Percentiles rank a stretch among this genome's conserved stretches.
phyloP scores from a whole-genome alignment of 1,284 basidiomycete species.

The Bjerkandera adusta region DNA sequence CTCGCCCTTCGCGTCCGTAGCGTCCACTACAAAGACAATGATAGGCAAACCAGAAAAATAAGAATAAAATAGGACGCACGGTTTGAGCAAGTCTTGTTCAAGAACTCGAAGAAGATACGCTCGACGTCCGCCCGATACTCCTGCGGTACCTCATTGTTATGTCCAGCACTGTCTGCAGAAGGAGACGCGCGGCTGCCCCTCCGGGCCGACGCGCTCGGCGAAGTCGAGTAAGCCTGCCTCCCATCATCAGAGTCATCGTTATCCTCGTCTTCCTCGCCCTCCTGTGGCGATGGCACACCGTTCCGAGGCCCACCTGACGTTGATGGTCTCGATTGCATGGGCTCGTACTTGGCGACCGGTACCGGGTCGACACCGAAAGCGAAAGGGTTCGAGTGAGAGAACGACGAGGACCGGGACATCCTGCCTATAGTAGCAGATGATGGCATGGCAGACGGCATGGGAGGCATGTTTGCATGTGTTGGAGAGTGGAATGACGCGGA shows the following conservation, averaged over 20 bases:
- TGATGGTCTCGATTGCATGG: slow-evolving; percentile 27
- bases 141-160: slow-evolving; percentile 68
- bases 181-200: slow-evolving; percentile 30
- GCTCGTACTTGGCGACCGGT: slow-evolving; percentile 15
- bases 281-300: slow-evolving; percentile 30
- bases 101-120: slow-evolving; percentile 87
- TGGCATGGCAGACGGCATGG: slow-evolving; percentile 19
- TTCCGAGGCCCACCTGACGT: slow-evolving; percentile 29
- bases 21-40: slow-evolving; percentile 66
- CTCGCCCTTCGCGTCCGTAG: slow-evolving; percentile 92
- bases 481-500: slow-evolving; percentile 15
- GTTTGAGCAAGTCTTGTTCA: slow-evolving; percentile 90
- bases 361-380: slow-evolving; percentile 36
- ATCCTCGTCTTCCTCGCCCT: slow-evolving; percentile 41
- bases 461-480: slow-evolving; percentile 35
- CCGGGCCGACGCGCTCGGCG: slow-evolving; percentile 25
- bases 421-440: slow-evolving; percentile 36
- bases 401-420: slow-evolving; percentile 63
- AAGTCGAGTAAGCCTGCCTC: slow-evolving; percentile 17
- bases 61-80: slow-evolving; percentile 48
- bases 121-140: slow-evolving; percentile 87
- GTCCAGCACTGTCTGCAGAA: slow-evolving; percentile 30
- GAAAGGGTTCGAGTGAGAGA: slow-evolving; percentile 46
- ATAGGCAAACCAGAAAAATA: slow-evolving; percentile 7
- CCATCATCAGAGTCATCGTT: slow-evolving; percentile 37